Evolutionary conservation across 768 basidiomycete species (phyloP).

Genomic region (Boletus subparvulus): DNA sequence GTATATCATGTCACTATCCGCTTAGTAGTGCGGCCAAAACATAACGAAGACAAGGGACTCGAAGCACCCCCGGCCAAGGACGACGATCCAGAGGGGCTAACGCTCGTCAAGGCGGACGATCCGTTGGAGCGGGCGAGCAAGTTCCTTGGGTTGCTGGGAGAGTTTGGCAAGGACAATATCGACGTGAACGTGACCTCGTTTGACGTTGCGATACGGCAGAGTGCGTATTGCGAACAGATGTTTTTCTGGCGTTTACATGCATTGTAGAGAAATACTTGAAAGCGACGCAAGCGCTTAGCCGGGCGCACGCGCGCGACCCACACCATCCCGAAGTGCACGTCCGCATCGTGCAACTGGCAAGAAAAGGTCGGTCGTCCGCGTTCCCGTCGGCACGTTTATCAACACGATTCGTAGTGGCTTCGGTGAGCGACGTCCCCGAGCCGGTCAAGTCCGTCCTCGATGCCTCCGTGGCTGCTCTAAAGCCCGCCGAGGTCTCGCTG

Average conservation of each 20-base stretch:
- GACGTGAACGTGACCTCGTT: conserved; percentile 75
- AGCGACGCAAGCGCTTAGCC: conserved; percentile 65
- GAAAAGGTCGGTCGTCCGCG: conserved; percentile 41
- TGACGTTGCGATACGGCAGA: conserved; percentile 79
- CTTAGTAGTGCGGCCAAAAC: conserved; percentile 30
- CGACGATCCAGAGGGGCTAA: conserved; percentile 81
- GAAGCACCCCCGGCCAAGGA: conserved; percentile 59
- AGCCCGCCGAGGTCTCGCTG: conserved; percentile 58
- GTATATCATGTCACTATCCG: conserved; percentile 13
- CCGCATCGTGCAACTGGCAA: conserved; percentile 64
- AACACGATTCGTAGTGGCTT: conserved; percentile 40
- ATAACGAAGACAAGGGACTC: conserved; percentile 68
- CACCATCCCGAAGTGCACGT: conserved; percentile 69
- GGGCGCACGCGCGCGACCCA: conserved; percentile 51
- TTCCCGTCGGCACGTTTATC: neutral
- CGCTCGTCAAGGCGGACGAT: conserved; percentile 60
- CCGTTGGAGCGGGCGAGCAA: conserved; percentile 76
- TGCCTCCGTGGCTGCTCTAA: conserved; percentile 45
- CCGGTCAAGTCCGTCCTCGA: conserved; percentile 52
- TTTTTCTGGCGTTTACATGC: neutral
- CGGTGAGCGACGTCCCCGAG: conserved; percentile 43
- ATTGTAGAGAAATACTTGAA: conserved; percentile 76
- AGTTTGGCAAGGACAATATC: conserved; percentile 49
- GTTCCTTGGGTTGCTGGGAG: conserved; percentile 61
- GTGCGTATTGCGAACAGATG: conserved; percentile 43